Evolutionary conservation across 108 stramenopile species (phyloP).

Genomic region (Nitzschia sp.): DNA sequence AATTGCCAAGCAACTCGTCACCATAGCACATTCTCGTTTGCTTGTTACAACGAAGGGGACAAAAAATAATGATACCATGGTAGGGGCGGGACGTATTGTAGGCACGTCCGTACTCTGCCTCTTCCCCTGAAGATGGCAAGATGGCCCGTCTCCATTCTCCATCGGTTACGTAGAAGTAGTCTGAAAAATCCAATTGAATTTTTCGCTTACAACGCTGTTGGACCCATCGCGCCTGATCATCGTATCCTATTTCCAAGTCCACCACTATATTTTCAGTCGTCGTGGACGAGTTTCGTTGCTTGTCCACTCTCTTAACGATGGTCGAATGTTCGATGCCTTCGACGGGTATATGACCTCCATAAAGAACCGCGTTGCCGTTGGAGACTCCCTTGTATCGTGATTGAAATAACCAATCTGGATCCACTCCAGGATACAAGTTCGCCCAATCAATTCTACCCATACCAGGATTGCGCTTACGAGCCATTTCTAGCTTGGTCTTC

Average conservation of each 20-base stretch:
- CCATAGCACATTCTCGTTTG: background rate
- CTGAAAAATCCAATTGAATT: background rate
- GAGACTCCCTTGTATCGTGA: too few species aligned
- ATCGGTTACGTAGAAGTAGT: background rate
- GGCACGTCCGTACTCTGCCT: background rate
- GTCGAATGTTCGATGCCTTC: too few species aligned
- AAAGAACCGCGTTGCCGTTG: too few species aligned
- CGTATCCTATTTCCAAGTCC: too few species aligned
- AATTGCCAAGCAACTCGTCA: background rate
- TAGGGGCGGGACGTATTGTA: background rate
- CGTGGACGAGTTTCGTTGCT: too few species aligned
- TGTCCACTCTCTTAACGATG: too few species aligned
- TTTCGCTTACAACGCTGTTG: too few species aligned
- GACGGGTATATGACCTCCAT: too few species aligned
- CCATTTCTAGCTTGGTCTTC: background rate
- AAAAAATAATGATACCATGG: background rate
- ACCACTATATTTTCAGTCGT: too few species aligned
- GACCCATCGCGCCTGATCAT: too few species aligned
- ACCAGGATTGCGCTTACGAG: background rate
- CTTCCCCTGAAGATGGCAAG: background rate
- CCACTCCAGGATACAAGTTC: background rate
- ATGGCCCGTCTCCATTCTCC: background rate
- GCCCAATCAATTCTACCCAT: background rate
- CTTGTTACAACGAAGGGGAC: background rate
- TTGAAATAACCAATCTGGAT: constrained; percentile 14